Evolutionary conservation across 2,329 filamentous ascomycete species (phyloP), one percentile per base, ranked within the genome.

Genomic region (Microdochium paspali): DNA sequence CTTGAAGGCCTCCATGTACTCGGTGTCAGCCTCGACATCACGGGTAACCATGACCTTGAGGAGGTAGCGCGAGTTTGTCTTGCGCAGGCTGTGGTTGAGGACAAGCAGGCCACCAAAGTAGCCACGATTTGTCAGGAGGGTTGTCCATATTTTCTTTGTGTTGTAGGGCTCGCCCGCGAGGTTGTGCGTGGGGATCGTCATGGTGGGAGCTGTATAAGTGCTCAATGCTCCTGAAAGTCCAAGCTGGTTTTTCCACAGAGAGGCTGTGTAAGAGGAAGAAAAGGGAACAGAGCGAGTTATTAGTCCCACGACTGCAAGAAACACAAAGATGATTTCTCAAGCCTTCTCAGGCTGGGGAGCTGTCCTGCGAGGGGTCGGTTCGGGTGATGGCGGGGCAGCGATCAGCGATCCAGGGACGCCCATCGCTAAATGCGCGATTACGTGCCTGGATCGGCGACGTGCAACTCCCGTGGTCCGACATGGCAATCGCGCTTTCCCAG

Each of bases 1-100:
- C 18, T 48, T 57, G 44, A 64, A 63, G 43, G 59, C 59, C 31
- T 55, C 55, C 61, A 64, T 64, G 47, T 58, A 63, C 48, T 64
- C 61, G n/a, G 54, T 56, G 30, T 64, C 61, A 24, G 49, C 51
- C 51, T 63, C 60, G 44, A 63, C 60, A 46, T 58, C 58, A 43
- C 58, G 58, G 18, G 61, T 61, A 9, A 61, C 55, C 58, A 61
- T 61, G 44, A 61, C 59, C 45, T 58, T 57, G 46, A 61, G 59
- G 47, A 55, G 58, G 48, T 61, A 61, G 47, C 50, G 50, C 45
- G 56, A 59, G 44, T 52, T 48, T 15, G 54, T 54, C 46, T 51
- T 53, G 53, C 59, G 59, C 50, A 61, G 46, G 10, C 56, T 58
- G 47, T 61, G 57, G 54, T 61, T 46, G 18, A 61, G 53, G 3